Base-by-base conservation (phyloP, 176 grass and related monocot genomes). In the Oropetium thomaeum region DNA sequence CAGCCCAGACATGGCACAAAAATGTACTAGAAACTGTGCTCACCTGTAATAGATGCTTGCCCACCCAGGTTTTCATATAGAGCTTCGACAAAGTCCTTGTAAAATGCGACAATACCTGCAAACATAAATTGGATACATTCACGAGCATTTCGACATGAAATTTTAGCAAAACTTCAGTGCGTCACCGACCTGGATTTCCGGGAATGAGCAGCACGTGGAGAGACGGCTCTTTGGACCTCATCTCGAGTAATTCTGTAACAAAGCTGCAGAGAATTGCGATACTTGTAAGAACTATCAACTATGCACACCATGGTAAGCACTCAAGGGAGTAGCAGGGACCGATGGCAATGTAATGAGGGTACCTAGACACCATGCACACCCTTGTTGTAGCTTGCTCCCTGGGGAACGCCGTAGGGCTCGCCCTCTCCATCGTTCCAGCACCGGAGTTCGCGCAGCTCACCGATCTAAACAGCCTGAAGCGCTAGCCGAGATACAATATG, bases 31-130 rank as follows among this genome's bases (percentile, higher is more conserved):
- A 16, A 6, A 33, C 57, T 33, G 25, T 52, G 17, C 64, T 91
- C 73, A 77, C 90, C 86, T 29, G 88, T 89, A 81, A 97, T 62
- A 75, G 90, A 97, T 69, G 88, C 94, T 39, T 79, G 52, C 10
- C 90, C 88, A 16, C 82, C 81, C 39, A 97, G 88, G n/a, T 85
- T 84, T 37, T 93, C 80, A 35, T 79, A 93, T 0, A 97, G 80
- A 45, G 78, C 86, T 78, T 97, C 88, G 0, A 93, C 57, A 69
- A 87, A 93, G 19, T 97, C 83, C 67, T 85, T 89, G 13, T 93
- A 97, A 68, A 80, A 93, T 10, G 81, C 90, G 81, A 78, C 78
- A 67, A 93, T 91, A 49, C 94, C 90, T 97, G 39, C 39, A 48
- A 57, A 76, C 28, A 74, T 16, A 30, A 43, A 42, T 15, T 13